phyloP scores from a whole-genome alignment of 441 rosid species.

The Erodium chrysanthum region DNA sequence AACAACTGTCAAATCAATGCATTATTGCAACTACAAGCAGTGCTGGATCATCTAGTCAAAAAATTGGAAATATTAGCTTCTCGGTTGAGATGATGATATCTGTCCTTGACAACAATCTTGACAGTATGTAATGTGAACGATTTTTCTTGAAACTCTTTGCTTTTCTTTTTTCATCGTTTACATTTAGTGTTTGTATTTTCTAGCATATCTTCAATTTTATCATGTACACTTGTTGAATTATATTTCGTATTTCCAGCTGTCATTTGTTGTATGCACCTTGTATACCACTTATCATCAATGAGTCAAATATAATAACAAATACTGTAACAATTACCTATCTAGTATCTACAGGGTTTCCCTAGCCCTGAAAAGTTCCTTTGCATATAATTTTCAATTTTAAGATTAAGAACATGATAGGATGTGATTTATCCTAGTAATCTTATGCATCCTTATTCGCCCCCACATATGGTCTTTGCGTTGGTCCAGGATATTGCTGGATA shows the following conservation, averaged over 20 bases:
- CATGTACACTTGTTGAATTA: slow-evolving; percentile 1
- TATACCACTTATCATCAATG: neutral
- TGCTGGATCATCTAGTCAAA: slow-evolving; percentile 66
- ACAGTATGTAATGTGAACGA: slow-evolving; percentile 50
- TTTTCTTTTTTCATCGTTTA: neutral
- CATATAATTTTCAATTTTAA: neutral
- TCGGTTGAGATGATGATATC: slow-evolving; percentile 96
- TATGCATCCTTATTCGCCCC: neutral
- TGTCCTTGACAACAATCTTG: slow-evolving; percentile 88
- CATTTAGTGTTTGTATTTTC: neutral
- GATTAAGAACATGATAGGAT: neutral
- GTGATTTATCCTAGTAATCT: neutral
- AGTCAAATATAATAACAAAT: neutral
- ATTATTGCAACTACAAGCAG: slow-evolving; percentile 63
- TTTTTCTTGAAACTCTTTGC: slow-evolving; percentile 17
- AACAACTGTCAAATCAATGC: slow-evolving; percentile 77
- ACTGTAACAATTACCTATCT: neutral
- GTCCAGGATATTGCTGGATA: neutral
- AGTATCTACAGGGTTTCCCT: neutral
- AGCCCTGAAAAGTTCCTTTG: neutral
- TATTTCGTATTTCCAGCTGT: neutral
- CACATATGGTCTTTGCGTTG: neutral
- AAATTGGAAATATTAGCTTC: slow-evolving; percentile 73
- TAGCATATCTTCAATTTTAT: neutral
- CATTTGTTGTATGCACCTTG: slow-evolving; percentile 12